Evolutionary conservation across 1,284 basidiomycete genomes (phyloP).

Genomic region (Hemileia vastatrix): DNA sequence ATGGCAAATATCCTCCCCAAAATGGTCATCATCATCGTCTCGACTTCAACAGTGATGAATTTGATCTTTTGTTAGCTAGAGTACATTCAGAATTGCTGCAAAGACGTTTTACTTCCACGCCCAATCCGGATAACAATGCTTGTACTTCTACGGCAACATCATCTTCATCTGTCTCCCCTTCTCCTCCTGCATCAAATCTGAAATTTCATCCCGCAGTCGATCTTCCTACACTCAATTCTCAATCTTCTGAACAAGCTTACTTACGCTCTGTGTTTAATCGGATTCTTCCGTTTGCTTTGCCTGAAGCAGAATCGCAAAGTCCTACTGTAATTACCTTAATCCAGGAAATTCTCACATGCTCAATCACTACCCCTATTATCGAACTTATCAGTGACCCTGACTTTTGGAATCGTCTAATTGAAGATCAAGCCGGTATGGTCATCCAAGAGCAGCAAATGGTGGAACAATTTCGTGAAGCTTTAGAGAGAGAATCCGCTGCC

Average conservation of each 20-base stretch:
- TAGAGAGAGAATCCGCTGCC: conserved; percentile 38
- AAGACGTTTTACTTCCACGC: background rate
- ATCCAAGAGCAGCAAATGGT: conserved; percentile 71
- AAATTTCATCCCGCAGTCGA: conserved; percentile 61
- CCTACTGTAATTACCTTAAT: conserved; percentile 61
- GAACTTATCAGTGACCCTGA: conserved; percentile 89
- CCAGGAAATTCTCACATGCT: conserved; percentile 71
- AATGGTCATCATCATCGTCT: conserved; percentile 60
- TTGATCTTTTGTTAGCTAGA: conserved; percentile 65
- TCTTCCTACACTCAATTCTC: conserved; percentile 74
- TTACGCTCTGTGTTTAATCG: conserved; percentile 61
- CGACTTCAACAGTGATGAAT: conserved; percentile 54
- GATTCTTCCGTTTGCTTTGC: conserved; percentile 62
- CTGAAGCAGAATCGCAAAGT: conserved; percentile 63
- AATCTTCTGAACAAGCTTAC: conserved; percentile 77
- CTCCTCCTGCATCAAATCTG: too few relatives aligned
- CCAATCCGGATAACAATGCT: conserved; percentile 47
- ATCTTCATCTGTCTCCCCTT: too few relatives aligned
- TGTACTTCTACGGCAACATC: conserved; percentile 37
- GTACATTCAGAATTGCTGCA: conserved; percentile 20
- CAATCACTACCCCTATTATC: conserved; percentile 72
- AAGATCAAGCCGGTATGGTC: conserved; percentile 77
- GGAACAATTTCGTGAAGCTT: conserved; percentile 49
- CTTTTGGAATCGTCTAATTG: conserved; percentile 88
- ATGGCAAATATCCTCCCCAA: conserved; percentile 54